These are phyloP conservation scores for Leccinum sublutescens DNA, from an alignment of 768 basidiomycete species.

Conservation along the genomic window DNA sequence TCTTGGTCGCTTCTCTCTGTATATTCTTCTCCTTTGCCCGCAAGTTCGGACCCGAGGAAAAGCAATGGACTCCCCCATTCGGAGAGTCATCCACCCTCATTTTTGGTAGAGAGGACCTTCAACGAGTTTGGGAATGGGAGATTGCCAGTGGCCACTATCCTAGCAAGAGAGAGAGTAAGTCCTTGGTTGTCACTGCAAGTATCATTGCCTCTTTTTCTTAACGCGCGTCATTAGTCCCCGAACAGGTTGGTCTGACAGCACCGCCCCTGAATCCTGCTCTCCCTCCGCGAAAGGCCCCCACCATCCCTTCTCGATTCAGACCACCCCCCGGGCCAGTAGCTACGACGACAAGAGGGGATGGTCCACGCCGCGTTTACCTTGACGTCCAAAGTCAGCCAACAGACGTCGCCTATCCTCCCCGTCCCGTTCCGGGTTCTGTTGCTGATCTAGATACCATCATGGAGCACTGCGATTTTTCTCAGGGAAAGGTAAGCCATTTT, in stretches of 20 bases:
- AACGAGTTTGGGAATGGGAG: constrained; percentile 96
- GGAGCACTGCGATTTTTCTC: constrained; percentile 90
- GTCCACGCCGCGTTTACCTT: constrained; percentile 75
- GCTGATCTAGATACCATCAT: constrained; percentile 87
- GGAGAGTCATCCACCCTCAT: constrained; percentile 71
- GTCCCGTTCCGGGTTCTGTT: constrained; percentile 81
- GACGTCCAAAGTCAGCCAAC: constrained; percentile 62
- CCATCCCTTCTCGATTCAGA: constrained; percentile 49
- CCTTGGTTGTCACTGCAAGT: not conserved
- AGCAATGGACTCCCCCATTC: constrained; percentile 60
- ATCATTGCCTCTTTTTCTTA: not conserved
- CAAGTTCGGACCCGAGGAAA: constrained; percentile 59
- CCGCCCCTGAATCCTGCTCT: constrained; percentile 72
- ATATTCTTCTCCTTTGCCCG: constrained; percentile 58
- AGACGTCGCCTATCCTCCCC: constrained; percentile 77
- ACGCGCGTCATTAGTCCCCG: constrained; percentile 54
- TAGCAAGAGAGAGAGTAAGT: constrained; percentile 72
- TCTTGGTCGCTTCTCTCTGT: constrained; percentile 48
- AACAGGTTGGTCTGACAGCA: constrained; percentile 55
- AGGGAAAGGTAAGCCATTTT: constrained; percentile 55
- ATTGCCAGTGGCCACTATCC: constrained; percentile 93
- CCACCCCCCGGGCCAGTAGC: constrained; percentile 46
- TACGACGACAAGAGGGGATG: constrained; percentile 65
- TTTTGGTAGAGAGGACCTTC: constrained; percentile 74
- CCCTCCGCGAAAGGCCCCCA: constrained; percentile 49